Evolutionary conservation across 2,329 filamentous ascomycete genomes (phyloP).

Genomic region (Trichophaea hybrida): DNA sequence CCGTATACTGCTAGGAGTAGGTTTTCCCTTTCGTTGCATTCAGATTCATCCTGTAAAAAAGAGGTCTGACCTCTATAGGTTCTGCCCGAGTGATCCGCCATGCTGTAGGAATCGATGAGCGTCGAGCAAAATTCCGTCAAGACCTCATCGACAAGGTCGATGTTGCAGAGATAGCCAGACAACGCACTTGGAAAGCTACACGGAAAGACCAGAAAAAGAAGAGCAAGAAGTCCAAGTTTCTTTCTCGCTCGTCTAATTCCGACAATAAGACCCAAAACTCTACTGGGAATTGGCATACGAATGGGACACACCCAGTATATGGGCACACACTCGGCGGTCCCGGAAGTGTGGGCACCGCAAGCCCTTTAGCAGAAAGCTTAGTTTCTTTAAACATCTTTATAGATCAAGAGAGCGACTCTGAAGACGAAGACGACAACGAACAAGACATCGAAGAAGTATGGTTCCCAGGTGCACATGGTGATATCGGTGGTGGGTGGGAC

Average conservation of each 20-base stretch:
- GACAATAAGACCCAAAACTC: neutral
- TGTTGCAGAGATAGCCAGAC: constrained; percentile 1
- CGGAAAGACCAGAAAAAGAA: constrained; percentile 3
- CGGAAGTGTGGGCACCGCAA: neutral
- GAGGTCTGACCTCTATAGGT: constrained; percentile 6
- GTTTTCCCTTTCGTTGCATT: constrained; percentile 33
- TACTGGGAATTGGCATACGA: neutral
- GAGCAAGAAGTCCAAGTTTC: neutral
- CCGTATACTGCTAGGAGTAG: constrained; percentile 63
- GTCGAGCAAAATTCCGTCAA: constrained; percentile 56
- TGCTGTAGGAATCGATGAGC: constrained; percentile 56
- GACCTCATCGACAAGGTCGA: constrained; percentile 47
- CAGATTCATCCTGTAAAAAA: no score
- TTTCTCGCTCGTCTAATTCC: neutral
- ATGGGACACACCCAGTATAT: neutral
- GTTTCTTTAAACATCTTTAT: neutral
- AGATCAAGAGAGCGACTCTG: constrained; percentile 17
- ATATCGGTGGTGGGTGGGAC: constrained; percentile 66
- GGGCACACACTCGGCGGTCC: neutral
- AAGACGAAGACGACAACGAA: constrained; percentile 32
- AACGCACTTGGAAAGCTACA: constrained; percentile 8
- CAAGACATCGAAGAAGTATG: constrained; percentile 70
- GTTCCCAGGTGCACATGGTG: constrained; percentile 67
- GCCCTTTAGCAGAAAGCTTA: neutral
- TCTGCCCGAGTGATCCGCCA: constrained; percentile 45